Evolutionary conservation across 2,329 filamentous ascomycete genomes (phyloP).

Genomic region (Fusarium sp.): DNA sequence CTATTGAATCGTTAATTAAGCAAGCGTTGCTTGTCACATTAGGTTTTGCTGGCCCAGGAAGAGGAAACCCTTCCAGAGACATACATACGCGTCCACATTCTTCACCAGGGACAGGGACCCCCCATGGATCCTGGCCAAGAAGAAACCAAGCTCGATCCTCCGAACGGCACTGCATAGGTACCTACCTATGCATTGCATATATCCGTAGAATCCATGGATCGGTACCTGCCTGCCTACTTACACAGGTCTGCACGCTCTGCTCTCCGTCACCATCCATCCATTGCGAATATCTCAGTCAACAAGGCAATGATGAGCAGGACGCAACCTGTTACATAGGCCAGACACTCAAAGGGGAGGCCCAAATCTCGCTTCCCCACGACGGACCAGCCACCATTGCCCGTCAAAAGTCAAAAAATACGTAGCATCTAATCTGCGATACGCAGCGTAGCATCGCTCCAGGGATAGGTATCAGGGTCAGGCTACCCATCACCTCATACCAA

Average conservation of each 20-base stretch:
- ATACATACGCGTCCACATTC: conserved; percentile 18
- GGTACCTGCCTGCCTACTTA: not conserved
- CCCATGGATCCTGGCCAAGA: conserved; percentile 8
- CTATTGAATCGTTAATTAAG: not conserved
- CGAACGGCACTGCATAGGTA: conserved; percentile 19
- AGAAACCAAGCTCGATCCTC: conserved; percentile 7
- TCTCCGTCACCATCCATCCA: not conserved
- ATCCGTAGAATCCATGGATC: too few species aligned
- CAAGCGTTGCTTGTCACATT: not conserved
- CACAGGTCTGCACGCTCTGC: not conserved
- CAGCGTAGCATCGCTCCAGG: conserved; percentile 15
- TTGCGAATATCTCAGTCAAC: not conserved
- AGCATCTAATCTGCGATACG: conserved; percentile 7
- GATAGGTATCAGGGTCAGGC: not conserved
- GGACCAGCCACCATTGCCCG: conserved; percentile 22
- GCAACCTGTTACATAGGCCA: not conserved
- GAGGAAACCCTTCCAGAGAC: not conserved
- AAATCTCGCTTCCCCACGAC: conserved; percentile 43
- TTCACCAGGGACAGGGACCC: not conserved
- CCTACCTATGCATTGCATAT: conserved; percentile 4
- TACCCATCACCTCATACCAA: conserved; percentile 18
- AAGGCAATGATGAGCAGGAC: not conserved
- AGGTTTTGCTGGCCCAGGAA: not conserved
- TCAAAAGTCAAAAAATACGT: not conserved
- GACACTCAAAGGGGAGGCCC: conserved; percentile 22